Evolutionary conservation across 148 eudicot species (phyloP), one percentile per base, ranked within the genome.

Genomic region (Nyssa sinensis): DNA sequence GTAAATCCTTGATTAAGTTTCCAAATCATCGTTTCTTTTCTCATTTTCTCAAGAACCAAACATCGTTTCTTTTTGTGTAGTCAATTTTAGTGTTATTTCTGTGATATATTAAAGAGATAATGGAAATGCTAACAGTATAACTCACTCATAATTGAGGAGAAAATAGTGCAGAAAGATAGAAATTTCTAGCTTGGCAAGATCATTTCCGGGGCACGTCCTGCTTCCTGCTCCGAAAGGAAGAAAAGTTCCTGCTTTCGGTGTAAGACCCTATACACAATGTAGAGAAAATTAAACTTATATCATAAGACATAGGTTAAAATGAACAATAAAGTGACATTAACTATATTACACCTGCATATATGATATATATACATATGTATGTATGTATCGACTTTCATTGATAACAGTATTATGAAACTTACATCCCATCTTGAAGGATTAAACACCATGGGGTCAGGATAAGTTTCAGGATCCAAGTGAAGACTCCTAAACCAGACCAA

Each of bases 381-480:
- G n/a, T n/a, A n/a, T n/a, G n/a, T n/a, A n/a, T n/a, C n/a, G n/a
- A n/a, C n/a, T n/a, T n/a, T n/a, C n/a, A n/a, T n/a, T n/a, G n/a
- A n/a, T n/a, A n/a, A n/a, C n/a, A n/a, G 24, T 21, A 1, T 3
- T 47, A 12, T 62, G 5, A 53, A 65, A 88, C 98, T 90, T 82
- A 95, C 98, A 78, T 90, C 89, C 99, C 99, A 95, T 89, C 99
- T 83, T 1, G 86, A 85, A 47, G 99, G 99, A 72, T 91, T 68
- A 79, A 93, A 95, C 74, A 80, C 78, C 69, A 69, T 71, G 14
- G 99, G 97, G 0, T 89, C 84, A 30, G 85, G 87, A 82, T 89
- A 95, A 49, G 69, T 74, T 75, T 90, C 87, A 17, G 96, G 84
- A 69, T 91, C 91, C 34, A 74, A 74, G 72, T 95, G 99, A 84